Percentiles rank a stretch among this genome's conserved stretches.
phyloP scores from a whole-genome alignment of 495 filamentous ascomycete species.

The Parachaetomium inaequale region DNA sequence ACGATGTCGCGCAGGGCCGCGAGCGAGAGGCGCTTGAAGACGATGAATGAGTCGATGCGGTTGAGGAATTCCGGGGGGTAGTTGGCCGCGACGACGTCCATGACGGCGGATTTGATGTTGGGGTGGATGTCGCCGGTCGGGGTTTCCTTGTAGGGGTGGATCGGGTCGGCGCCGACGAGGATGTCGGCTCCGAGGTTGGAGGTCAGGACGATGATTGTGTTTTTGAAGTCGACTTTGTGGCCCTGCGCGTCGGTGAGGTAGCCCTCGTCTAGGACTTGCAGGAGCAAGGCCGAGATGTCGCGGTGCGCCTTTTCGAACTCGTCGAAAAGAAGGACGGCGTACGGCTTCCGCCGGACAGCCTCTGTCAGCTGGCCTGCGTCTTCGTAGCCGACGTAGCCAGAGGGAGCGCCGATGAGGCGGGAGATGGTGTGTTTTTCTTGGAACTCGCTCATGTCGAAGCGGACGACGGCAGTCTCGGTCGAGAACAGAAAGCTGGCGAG shows the following conservation, averaged over 20 bases:
- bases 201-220: constrained; percentile 93
- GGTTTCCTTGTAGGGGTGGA: constrained; percentile 57
- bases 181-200: constrained; percentile 85
- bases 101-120: constrained; percentile 69
- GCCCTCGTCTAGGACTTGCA: constrained; percentile 95
- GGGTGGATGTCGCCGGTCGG: constrained; percentile 61
- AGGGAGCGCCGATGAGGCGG: constrained; percentile 84
- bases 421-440: constrained; percentile 96
- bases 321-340: constrained; percentile 91
- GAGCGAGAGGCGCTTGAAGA: constrained; percentile 80
- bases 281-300: constrained; percentile 88
- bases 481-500: constrained; percentile 91
- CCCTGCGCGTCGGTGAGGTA: constrained; percentile 94
- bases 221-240: constrained; percentile 92
- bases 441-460: constrained; percentile 98
- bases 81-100: constrained; percentile 74
- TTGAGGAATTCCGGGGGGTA: constrained; percentile 97
- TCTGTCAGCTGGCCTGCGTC: constrained; percentile 96
- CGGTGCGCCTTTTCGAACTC: constrained; percentile 97
- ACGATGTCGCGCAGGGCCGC: constrained; percentile 86
- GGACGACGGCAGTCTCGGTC: constrained; percentile 75
- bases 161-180: constrained; percentile 56
- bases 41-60: constrained; percentile 92
- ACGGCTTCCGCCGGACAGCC: constrained; percentile 90
- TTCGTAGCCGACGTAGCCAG: constrained; percentile 94